phyloP scores from a whole-genome alignment of 108 stramenopile genomes.

The Skeletonema menzelii region DNA sequence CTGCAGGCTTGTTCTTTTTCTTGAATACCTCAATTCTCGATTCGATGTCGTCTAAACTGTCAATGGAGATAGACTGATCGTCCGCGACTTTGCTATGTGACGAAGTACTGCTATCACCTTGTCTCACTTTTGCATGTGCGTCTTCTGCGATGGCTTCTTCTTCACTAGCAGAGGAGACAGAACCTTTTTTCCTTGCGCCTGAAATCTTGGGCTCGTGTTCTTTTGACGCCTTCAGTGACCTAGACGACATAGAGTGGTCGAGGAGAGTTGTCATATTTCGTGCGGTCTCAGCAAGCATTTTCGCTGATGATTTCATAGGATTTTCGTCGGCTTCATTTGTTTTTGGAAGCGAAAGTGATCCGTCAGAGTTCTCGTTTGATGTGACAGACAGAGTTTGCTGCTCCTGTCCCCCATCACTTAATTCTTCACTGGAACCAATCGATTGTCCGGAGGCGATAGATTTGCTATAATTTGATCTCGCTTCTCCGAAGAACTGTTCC shows the following conservation, averaged over 20 bases:
- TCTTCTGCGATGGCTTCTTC: neutral
- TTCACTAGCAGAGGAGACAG: conserved; percentile 6
- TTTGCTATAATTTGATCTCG: conserved; percentile 2
- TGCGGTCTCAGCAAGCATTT: conserved; percentile 8
- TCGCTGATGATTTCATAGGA: neutral
- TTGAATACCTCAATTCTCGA: neutral
- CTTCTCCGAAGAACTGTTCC: neutral
- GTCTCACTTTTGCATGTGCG: neutral
- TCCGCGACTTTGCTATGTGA: conserved; percentile 4
- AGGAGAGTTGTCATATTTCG: conserved; percentile 21
- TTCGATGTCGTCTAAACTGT: conserved; percentile 12
- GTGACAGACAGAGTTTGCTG: neutral
- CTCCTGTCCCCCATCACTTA: neutral
- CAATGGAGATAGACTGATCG: neutral
- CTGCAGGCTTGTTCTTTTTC: neutral
- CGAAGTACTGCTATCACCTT: neutral
- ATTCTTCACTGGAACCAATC: neutral
- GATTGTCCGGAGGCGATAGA: neutral
- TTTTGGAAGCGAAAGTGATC: neutral
- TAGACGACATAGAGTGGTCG: conserved; percentile 8
- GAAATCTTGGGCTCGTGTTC: neutral
- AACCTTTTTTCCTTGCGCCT: neutral
- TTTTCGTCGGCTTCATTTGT: neutral
- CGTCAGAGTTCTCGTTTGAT: neutral
- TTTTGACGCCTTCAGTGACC: conserved; percentile 1